Base-by-base conservation (phyloP, 331 rosid species). In the Rhamnella rubrinervis region DNA sequence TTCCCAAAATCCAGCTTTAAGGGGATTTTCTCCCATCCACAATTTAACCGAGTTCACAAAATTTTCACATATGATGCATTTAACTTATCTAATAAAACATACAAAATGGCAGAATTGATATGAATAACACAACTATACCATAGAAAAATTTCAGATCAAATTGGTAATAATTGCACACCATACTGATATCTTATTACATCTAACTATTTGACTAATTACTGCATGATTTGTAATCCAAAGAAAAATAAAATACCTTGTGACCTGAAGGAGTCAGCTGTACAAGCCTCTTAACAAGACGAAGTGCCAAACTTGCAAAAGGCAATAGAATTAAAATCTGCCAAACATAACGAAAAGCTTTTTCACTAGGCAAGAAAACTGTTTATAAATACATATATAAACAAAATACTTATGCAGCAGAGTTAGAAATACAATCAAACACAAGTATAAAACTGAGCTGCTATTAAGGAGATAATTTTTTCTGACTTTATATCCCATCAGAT, bases 281-380 rank as follows among this genome's bases (percentile, higher is more conserved):
- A 65, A 93, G 81, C 88, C 97, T 90, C 87, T 87, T 89, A 55
- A 93, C 91, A 77, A 88, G 89, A 75, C 89, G 89, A 14, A 79
- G 79, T n/a, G 84, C 72, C 40, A 81, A 83, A 83, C 90, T 85
- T 57, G 82, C 93, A 75, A 91, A 63, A 7, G 98, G 97, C 87
- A 93, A 80, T 66, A 93, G 62, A 68, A 93, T 80, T 82, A 93
- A 80, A 81, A 93, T 95, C 98, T 88, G 88, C 52, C 57, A 55
- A 63, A 71, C 31, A 39, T 31, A 71, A 66, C 4, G 17, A 75
- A 56, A 77, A 65, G 61, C 10, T 16, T 14, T 47, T 19, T 65
- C 51, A 47, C 57, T 40, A 41, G 20, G 50, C 39, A 65, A 52
- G 66, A 20, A 46, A 50, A 69, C 10, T 46, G 28, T 11, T 50